These are phyloP conservation scores for Wickerhamiella kurtzmanii DNA, from an alignment of 805 yeast genomes.

Conservation along the genomic window DNA sequence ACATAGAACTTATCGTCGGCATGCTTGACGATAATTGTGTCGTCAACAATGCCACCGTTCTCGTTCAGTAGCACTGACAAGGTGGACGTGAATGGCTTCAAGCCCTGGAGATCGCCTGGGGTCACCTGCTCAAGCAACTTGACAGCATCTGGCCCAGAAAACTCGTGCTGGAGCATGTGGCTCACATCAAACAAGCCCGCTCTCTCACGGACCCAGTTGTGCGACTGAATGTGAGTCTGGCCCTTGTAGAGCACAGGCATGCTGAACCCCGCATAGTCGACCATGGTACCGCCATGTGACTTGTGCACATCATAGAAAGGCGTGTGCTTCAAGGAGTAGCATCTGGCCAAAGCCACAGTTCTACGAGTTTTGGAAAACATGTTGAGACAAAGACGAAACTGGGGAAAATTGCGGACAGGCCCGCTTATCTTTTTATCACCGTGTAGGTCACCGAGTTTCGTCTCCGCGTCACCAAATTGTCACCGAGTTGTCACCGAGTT, in stretches of 20 bases:
- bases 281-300: slow-evolving; percentile 74
- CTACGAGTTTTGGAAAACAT: neutral
- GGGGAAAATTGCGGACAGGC: neutral
- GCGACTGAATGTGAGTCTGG: slow-evolving; percentile 86
- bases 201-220: slow-evolving; percentile 78
- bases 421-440: too few relatives aligned
- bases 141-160: slow-evolving; percentile 56
- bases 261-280: slow-evolving; percentile 88
- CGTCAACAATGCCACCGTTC: slow-evolving; percentile 85
- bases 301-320: slow-evolving; percentile 74
- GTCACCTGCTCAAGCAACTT: slow-evolving; percentile 64
- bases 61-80: slow-evolving; percentile 59
- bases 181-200: slow-evolving; percentile 94
- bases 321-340: slow-evolving; percentile 31
- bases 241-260: slow-evolving; percentile 85
- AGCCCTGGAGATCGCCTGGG: slow-evolving; percentile 64
- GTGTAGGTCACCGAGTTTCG: too few relatives aligned
- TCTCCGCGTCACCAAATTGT: too few relatives aligned
- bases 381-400: neutral
- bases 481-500: too few relatives aligned
- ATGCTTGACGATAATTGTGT: slow-evolving; percentile 78
- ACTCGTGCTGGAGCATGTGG: slow-evolving; percentile 87
- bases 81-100: slow-evolving; percentile 50
- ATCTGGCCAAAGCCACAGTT: neutral
- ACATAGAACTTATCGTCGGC: slow-evolving; percentile 58